Evolutionary conservation across 1,139 yeast species (phyloP).

Genomic region (Yamadazyma diospyri): DNA sequence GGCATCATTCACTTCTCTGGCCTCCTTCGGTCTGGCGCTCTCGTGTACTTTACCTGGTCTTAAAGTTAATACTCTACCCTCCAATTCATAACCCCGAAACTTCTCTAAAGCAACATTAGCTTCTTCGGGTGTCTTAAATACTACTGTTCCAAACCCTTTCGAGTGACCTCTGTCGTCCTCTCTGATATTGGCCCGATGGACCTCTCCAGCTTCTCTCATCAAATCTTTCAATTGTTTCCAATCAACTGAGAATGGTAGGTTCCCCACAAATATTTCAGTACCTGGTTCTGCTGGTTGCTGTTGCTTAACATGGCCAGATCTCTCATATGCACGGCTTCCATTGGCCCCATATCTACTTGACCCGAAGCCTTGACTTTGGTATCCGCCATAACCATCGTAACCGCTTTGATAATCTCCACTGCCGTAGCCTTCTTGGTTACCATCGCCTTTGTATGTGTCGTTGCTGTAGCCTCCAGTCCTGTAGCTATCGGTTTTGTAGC

Average conservation of each 20-base stretch:
- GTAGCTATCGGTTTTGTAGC: conserved; percentile 11
- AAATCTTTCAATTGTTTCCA: conserved; percentile 88
- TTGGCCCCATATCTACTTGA: conserved; percentile 3
- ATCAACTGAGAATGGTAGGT: conserved; percentile 72
- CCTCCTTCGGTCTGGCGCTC: conserved; percentile 1
- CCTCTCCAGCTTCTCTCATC: conserved; percentile 73
- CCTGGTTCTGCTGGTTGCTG: conserved; percentile 34
- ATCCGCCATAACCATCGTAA: conserved; percentile 9
- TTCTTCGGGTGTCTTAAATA: conserved; percentile 55
- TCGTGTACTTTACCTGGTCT: conserved; percentile 49
- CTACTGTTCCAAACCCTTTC: conserved; percentile 81
- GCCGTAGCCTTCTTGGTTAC: conserved; percentile 6
- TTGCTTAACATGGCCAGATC: conserved; percentile 3
- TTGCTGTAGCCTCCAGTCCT: background rate
- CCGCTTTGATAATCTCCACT: conserved; percentile 12
- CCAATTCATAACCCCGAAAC: conserved; percentile 63
- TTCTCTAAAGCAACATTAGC: conserved; percentile 60
- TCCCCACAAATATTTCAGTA: conserved; percentile 75
- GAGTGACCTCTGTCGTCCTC: conserved; percentile 71
- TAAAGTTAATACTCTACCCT: conserved; percentile 68
- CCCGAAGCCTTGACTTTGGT: conserved; percentile 7
- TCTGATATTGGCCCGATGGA: conserved; percentile 77
- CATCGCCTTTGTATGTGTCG: conserved; percentile 8
- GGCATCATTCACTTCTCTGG: conserved; percentile 1
- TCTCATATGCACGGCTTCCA: conserved; percentile 11